These are phyloP conservation scores for Exophiala aquamarina DNA, from an alignment of 2,329 filamentous ascomycete genomes.

Conservation along the genomic window DNA sequence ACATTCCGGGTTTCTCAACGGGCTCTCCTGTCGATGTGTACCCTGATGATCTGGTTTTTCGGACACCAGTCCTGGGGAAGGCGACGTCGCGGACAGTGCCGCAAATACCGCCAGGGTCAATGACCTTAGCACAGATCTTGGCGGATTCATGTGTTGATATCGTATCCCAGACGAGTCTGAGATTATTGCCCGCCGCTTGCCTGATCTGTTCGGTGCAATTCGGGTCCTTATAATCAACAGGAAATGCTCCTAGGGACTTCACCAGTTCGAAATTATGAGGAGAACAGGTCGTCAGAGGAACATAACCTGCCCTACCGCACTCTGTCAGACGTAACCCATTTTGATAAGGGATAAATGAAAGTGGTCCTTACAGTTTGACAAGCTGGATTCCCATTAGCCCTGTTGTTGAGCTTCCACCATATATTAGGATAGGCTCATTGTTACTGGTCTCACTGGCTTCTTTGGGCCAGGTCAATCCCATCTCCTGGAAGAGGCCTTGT, in stretches of 20 bases:
- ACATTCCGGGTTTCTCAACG: slow-evolving; percentile 19
- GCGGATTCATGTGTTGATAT: slow-evolving; percentile 31
- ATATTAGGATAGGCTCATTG: slow-evolving; percentile 33
- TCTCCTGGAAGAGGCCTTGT: slow-evolving; percentile 40
- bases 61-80: slow-evolving; percentile 34
- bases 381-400: slow-evolving; percentile 40
- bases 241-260: too few relatives aligned
- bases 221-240: too few relatives aligned
- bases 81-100: slow-evolving; percentile 29
- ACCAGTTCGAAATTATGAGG: too few relatives aligned
- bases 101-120: slow-evolving; percentile 29
- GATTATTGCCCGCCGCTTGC: too few relatives aligned
- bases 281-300: too few relatives aligned
- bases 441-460: slow-evolving; percentile 8
- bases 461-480: slow-evolving; percentile 17
- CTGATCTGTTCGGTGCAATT: too few relatives aligned
- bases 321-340: too few relatives aligned
- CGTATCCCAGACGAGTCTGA: slow-evolving; percentile 34
- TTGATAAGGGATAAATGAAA: too few relatives aligned
- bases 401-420: slow-evolving; percentile 39
- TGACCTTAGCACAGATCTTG: slow-evolving; percentile 33
- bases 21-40: slow-evolving; percentile 35
- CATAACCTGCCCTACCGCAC: not conserved
- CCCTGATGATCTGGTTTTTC: slow-evolving; percentile 30
- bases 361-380: slow-evolving; percentile 34